Percentiles rank a stretch among this genome's conserved stretches.
phyloP scores from a whole-genome alignment of 2,329 filamentous ascomycete genomes.

The Coniella lustricola region DNA sequence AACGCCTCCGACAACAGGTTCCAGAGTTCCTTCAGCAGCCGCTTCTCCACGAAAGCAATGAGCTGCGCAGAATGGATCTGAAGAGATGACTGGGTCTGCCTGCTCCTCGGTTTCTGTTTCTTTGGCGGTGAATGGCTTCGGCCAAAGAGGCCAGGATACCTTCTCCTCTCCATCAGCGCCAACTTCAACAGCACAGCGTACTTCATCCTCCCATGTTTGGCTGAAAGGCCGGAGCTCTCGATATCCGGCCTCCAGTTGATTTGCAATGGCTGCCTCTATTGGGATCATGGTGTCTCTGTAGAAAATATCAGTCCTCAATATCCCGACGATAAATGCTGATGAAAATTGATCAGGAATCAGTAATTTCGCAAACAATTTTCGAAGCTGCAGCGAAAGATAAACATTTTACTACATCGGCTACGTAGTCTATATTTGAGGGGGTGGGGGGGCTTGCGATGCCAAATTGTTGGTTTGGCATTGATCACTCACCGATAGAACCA shows the following conservation, averaged over 20 bases:
- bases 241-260: conserved; percentile 89
- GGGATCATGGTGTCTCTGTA: conserved; percentile 77
- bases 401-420: too few species aligned
- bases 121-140: conserved; percentile 38
- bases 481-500: conserved; percentile 77
- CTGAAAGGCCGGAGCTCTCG: conserved; percentile 81
- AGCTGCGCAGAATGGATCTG: conserved; percentile 52
- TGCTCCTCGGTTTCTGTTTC: neutral
- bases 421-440: neutral
- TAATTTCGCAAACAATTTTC: neutral
- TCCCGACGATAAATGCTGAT: neutral
- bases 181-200: conserved; percentile 83
- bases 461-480: neutral
- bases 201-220: conserved; percentile 85
- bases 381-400: neutral
- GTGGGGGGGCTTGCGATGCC: neutral
- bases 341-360: too few species aligned
- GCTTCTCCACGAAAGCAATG: conserved; percentile 54
- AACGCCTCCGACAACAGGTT: conserved; percentile 28
- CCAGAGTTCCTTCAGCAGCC: conserved; percentile 45
- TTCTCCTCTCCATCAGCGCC: conserved; percentile 89
- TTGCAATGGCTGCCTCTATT: conserved; percentile 76
- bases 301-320: neutral
- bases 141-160: conserved; percentile 77
- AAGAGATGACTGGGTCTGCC: conserved; percentile 38